A percentile compares a stretch with the other conserved stretches of the same genome.
These are phyloP conservation scores for Plenodomus tracheiphilus DNA, from an alignment of 2,329 filamentous ascomycete genomes.

Conservation along the genomic window DNA sequence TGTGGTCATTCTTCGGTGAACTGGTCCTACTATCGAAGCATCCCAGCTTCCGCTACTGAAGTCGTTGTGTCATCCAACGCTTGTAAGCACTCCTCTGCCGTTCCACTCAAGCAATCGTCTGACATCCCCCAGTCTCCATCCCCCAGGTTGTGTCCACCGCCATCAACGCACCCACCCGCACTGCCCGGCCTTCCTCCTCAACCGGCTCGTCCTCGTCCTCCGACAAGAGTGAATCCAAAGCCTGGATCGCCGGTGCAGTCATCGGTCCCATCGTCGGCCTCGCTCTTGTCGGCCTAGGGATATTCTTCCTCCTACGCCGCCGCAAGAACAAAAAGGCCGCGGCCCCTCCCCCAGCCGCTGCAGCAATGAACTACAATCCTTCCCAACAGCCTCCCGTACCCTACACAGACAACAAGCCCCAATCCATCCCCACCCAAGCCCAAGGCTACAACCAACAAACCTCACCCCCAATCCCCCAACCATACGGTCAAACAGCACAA, in stretches of 20 bases:
- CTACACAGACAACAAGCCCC: conserved; percentile 22
- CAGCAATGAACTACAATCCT: conserved; percentile 13
- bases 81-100: background rate
- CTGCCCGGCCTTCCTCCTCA: background rate
- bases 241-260: conserved; percentile 37
- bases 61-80: conserved; percentile 1
- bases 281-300: conserved; percentile 22
- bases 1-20: conserved; percentile 25
- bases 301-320: conserved; percentile 32
- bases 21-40: conserved; percentile 33
- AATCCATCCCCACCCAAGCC: conserved; percentile 1
- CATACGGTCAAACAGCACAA: conserved; percentile 1
- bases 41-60: conserved; percentile 22
- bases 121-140: conserved; percentile 1
- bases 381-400: conserved; percentile 16
- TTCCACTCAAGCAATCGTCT: background rate
- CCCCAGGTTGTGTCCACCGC: background rate
- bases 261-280: conserved; percentile 30
- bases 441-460: background rate
- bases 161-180: background rate
- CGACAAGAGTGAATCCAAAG: conserved; percentile 18
- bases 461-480: conserved; percentile 4
- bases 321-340: conserved; percentile 20
- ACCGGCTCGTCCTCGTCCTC: background rate
- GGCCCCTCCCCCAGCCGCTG: conserved; percentile 9